phyloP scores from a whole-genome alignment of 495 filamentous ascomycete genomes.

The Pseudomonodictys pantanalensis region DNA sequence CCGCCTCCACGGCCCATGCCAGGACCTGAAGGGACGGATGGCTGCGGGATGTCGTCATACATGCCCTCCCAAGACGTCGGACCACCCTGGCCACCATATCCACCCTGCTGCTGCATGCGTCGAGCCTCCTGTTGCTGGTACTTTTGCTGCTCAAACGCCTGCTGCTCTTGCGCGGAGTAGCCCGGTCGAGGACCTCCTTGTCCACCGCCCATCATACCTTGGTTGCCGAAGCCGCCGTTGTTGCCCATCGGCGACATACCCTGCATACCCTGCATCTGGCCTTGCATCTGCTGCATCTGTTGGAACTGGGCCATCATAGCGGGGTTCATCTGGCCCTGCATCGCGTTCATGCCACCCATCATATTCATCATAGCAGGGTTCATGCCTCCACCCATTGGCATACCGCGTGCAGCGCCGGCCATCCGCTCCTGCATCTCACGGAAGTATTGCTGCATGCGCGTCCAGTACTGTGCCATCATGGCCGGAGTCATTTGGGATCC shows the following conservation, averaged over 20 bases:
- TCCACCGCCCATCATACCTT: too few relatives aligned
- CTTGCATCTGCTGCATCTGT: slow-evolving; percentile 41
- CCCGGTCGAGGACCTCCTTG: slow-evolving; percentile 35
- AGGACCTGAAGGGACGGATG: slow-evolving; percentile 57
- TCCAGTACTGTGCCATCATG: slow-evolving; percentile 97
- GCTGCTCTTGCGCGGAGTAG: slow-evolving; percentile 68
- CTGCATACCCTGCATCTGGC: slow-evolving; percentile 20
- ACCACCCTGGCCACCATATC: slow-evolving; percentile 45
- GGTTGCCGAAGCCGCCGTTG: slow-evolving; percentile 18
- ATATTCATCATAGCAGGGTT: slow-evolving; percentile 79
- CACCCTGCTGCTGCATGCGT: slow-evolving; percentile 35
- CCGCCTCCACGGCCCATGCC: slow-evolving; percentile 40
- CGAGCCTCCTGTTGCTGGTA: slow-evolving; percentile 71
- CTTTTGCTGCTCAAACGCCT: slow-evolving; percentile 83
- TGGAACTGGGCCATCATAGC: slow-evolving; percentile 84
- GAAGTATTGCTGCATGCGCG: slow-evolving; percentile 96
- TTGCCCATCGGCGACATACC: slow-evolving; percentile 16
- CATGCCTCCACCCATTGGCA: slow-evolving; percentile 52
- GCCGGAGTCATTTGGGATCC: slow-evolving; percentile 76
- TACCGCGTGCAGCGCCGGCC: slow-evolving; percentile 45
- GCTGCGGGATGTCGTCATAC: slow-evolving; percentile 97
- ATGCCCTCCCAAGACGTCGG: slow-evolving; percentile 96
- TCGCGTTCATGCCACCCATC: slow-evolving; percentile 46
- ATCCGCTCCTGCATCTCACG: slow-evolving; percentile 82
- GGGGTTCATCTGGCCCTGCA: slow-evolving; percentile 57